phyloP scores from a whole-genome alignment of 2,329 filamentous ascomycete species.

The Teratosphaeria pseudoeucalypti region DNA sequence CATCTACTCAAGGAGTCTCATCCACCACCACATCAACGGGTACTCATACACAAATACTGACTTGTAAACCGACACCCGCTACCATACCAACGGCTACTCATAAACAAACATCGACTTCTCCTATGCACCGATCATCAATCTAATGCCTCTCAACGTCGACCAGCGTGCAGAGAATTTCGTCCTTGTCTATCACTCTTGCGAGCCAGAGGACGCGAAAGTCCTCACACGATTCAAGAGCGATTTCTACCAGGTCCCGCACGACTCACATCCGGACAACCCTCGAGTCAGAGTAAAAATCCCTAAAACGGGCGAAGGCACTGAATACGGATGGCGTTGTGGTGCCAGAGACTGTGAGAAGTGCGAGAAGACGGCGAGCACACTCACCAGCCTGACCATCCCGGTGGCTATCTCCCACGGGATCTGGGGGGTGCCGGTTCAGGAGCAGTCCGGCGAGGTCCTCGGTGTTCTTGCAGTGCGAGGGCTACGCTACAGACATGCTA shows the following conservation, averaged over 20 bases:
- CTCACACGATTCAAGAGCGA: background rate
- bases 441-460: background rate
- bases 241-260: background rate
- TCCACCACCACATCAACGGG: background rate
- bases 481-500: background rate
- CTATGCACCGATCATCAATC: background rate
- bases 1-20: background rate
- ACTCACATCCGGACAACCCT: background rate
- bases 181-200: background rate
- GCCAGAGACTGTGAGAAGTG: background rate
- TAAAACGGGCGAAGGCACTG: background rate
- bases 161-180: background rate
- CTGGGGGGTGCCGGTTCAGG: background rate
- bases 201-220: background rate
- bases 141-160: background rate
- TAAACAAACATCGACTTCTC: background rate
- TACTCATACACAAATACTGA: background rate
- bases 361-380: background rate
- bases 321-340: background rate
- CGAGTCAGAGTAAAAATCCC: background rate
- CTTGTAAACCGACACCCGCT: background rate
- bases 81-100: background rate
- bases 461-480: background rate
- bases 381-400: background rate
- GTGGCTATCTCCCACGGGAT: background rate